Evolutionary conservation across 179 eudicot genomes (phyloP), one percentile per base, ranked within the genome.

Genomic region (Beta lomatogona): DNA sequence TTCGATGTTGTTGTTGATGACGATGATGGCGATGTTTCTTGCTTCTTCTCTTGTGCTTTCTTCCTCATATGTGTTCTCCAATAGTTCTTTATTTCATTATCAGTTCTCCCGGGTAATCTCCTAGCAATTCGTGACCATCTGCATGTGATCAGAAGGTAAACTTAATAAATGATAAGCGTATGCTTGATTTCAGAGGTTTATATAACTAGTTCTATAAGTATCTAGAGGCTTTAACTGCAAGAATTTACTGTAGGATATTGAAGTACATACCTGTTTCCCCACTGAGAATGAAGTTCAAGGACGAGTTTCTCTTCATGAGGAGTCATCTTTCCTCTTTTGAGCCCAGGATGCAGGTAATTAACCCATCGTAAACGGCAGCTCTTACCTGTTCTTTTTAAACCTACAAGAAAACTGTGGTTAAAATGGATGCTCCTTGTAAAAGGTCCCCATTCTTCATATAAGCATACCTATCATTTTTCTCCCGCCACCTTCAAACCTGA

Each of bases 401-500:
- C 98, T 94, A 83, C 76, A 88, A 87, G 81, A 87, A 78, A 83
- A 76, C 80, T 83, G 22, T 15, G 71, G 82, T 59, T 81, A 86
- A 82, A 81, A 83, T 83, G 66, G 80, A 41, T 78, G 84, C 84
- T 79, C 82, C 80, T 81, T 80, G 78, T 78, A 59, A 78, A 83
- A 21, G 74, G 12, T 86, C 81, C 75, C 71, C 83, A 86, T 82
- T 82, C 87, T 83, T 86, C 85, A 83, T 78, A 71, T 80, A 86
- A 73, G 80, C 91, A 82, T 91, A 89, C 92, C 97, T 86, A 82
- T 80, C n/a, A 84, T 84, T 70, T 88, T 88, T 92, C 96, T 89
- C 97, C 97, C 97, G 88, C 97, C 96, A 92, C 95, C 96, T 89
- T 92, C 97, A 92, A 93, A 93, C 97, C 97, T 93, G 97, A 92